Base-by-base conservation (phyloP, 2,329 filamentous ascomycete genomes). In the Sarocladium brachiariae region DNA sequence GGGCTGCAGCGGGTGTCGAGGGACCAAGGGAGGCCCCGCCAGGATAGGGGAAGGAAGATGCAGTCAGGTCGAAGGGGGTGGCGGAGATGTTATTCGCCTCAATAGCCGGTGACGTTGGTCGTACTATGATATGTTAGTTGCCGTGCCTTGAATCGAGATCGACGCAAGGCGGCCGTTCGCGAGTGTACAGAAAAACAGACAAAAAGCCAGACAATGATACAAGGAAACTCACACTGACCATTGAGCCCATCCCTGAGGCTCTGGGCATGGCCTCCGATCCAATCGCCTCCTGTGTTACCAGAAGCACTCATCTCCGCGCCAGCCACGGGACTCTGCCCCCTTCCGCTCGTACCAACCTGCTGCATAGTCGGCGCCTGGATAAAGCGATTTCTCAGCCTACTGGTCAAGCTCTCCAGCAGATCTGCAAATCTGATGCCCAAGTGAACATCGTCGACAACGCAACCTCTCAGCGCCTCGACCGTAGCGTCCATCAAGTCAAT, bases 371-470 rank as follows among this genome's bases (percentile, higher is more conserved):
- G 78, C 55, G 70, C 84, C 68, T 75, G 87, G 63, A 81, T 89
- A 59, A 93, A 89, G 6, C 86, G 79, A 57, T 84, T 83, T 50
- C 87, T 80, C 55, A 92, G 75, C 21, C 87, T 78, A 53, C 84
- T 83, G 0, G 86, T 90, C 35, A 93, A 70, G 1, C 84, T 87
- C 59, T 90, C 84, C n/a, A 92, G 78, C 45, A 92, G 77, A 59
- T 91, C 87, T 16, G 88, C 87, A 59, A 93, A 93, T 7, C 87
- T 80, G 53, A 87, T 89, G n/a, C 86, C 87, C 4, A 93, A 76
- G 63, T 93, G 88, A 7, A 92, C 87, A 57, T 93, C 88, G 60
- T 93, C 88, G 3, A 92, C 87, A 6, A 91, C 86, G 55, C 86
- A 90, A 57, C 81, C 86, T 16, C 86, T 80, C 31, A 93, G 75